A percentile compares a stretch with the other conserved stretches of the same genome.
phyloP scores from a whole-genome alignment of 768 basidiomycete genomes.

The Inosperma sp. region DNA sequence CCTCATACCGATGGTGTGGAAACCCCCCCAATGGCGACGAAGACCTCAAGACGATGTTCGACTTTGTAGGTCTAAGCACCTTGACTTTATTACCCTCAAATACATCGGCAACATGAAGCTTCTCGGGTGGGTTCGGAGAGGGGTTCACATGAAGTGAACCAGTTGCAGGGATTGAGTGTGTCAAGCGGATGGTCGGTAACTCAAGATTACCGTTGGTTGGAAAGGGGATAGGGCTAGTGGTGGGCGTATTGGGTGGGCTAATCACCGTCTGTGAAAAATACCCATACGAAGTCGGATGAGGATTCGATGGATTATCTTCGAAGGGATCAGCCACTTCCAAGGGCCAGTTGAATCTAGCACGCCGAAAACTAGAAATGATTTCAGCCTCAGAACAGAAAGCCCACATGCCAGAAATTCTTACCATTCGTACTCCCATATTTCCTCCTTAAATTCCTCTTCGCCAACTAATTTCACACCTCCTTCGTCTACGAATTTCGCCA shows the following conservation, averaged over 20 bases:
- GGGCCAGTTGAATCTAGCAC: conserved; percentile 67
- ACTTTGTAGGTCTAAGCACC: not conserved
- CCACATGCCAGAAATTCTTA: conserved; percentile 26
- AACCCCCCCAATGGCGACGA: not conserved
- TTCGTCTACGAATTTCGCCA: conserved; percentile 37
- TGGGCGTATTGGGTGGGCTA: conserved; percentile 3
- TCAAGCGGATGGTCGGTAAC: not conserved
- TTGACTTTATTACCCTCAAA: not conserved
- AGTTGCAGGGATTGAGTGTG: not conserved
- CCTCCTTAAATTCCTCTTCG: conserved; percentile 36
- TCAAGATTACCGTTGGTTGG: not conserved
- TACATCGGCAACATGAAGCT: not conserved
- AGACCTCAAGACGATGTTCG: not conserved
- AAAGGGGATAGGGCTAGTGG: too few relatives aligned
- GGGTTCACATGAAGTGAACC: not conserved
- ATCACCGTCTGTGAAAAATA: not conserved
- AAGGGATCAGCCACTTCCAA: conserved; percentile 29
- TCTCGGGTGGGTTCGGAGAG: not conserved
- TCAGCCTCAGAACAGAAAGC: conserved; percentile 13
- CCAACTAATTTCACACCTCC: conserved; percentile 32
- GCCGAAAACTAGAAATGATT: conserved; percentile 51
- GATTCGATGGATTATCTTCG: conserved; percentile 17
- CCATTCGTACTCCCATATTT: conserved; percentile 58
- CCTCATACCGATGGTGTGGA: not conserved
- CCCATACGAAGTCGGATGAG: not conserved